Percentiles rank a stretch among this genome's conserved stretches.
Evolutionary conservation across 139 green algal species (phyloP).

Genomic region (Edaphochlamys debaryana): DNA sequence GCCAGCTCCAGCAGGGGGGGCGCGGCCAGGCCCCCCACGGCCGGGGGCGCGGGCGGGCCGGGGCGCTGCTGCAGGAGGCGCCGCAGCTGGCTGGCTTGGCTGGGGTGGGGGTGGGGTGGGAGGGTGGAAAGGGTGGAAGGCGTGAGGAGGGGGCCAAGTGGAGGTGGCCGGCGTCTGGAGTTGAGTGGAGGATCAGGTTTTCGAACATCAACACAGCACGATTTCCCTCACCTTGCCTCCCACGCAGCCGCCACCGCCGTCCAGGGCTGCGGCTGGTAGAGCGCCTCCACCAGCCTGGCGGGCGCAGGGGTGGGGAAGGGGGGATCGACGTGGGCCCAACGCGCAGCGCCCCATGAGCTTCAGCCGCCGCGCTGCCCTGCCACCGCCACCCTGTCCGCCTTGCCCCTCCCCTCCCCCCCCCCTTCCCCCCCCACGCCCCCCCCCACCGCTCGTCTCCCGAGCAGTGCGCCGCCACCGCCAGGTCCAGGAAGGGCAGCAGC

Average conservation of each 20-base stretch:
- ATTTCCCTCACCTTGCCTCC: constrained; percentile 16
- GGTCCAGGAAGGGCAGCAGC: constrained; percentile 18
- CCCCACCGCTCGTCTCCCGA: constrained; percentile 20
- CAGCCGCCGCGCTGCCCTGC: too few species aligned
- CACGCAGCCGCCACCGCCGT: constrained; percentile 14
- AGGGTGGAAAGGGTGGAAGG: too few species aligned
- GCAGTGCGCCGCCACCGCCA: constrained; percentile 29
- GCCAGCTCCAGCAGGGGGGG: constrained; percentile 1
- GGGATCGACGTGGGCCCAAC: too few species aligned
- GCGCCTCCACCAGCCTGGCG: constrained; percentile 17
- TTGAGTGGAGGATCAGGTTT: too few species aligned
- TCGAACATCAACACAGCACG: too few species aligned
- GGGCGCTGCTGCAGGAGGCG: not conserved
- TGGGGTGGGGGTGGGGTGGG: not conserved
- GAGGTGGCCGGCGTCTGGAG: too few species aligned
- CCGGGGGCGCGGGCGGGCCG: too few species aligned
- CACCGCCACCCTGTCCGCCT: too few species aligned
- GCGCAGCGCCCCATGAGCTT: too few species aligned
- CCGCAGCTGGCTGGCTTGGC: constrained; percentile 22
- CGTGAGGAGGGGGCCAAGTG: too few species aligned
- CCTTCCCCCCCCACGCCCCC: too few species aligned
- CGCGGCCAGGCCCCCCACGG: not conserved
- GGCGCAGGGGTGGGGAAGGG: not conserved
- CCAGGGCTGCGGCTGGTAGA: constrained; percentile 35
- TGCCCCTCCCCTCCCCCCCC: not conserved